A percentile compares a stretch with the other conserved stretches of the same genome.
phyloP scores from a whole-genome alignment of 129 eudicot species.

The Sambucus nigra region DNA sequence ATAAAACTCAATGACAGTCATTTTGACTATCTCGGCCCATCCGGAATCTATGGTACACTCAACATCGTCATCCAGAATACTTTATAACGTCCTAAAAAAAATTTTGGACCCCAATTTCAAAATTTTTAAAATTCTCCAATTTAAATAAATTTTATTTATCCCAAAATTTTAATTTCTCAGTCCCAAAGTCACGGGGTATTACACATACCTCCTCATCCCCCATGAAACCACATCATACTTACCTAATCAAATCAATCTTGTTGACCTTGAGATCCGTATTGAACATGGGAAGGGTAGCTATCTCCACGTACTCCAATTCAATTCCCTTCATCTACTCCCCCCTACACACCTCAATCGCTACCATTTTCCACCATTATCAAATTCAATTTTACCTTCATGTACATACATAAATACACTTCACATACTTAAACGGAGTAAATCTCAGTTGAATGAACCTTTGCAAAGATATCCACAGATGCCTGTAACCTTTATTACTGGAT shows the following conservation, averaged over 20 bases:
- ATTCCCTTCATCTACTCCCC: slow-evolving; percentile 60
- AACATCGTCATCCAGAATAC: too few relatives aligned
- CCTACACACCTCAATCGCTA: slow-evolving; percentile 38
- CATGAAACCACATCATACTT: slow-evolving; percentile 16
- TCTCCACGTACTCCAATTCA: slow-evolving; percentile 53
- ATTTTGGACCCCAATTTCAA: too few relatives aligned
- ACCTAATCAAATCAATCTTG: slow-evolving; percentile 26
- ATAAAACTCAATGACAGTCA: too few relatives aligned
- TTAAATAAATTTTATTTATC: too few relatives aligned
- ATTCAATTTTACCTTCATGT: neutral
- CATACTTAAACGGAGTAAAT: slow-evolving; percentile 60
- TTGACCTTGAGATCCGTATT: slow-evolving; percentile 76
- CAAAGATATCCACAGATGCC: slow-evolving; percentile 76
- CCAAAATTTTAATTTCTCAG: too few relatives aligned
- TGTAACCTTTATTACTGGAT: slow-evolving; percentile 43
- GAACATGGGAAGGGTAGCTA: slow-evolving; percentile 61
- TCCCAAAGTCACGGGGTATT: too few relatives aligned
- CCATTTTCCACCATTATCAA: neutral
- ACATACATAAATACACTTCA: neutral
- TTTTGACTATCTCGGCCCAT: too few relatives aligned
- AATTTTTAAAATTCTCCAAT: too few relatives aligned
- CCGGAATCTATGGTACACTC: too few relatives aligned
- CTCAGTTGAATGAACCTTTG: slow-evolving; percentile 48
- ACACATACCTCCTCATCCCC: slow-evolving; percentile 27
- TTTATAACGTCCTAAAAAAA: too few relatives aligned